Evolutionary conservation across 1,284 basidiomycete species (phyloP).

Genomic region (Schizopora paradoxa): DNA sequence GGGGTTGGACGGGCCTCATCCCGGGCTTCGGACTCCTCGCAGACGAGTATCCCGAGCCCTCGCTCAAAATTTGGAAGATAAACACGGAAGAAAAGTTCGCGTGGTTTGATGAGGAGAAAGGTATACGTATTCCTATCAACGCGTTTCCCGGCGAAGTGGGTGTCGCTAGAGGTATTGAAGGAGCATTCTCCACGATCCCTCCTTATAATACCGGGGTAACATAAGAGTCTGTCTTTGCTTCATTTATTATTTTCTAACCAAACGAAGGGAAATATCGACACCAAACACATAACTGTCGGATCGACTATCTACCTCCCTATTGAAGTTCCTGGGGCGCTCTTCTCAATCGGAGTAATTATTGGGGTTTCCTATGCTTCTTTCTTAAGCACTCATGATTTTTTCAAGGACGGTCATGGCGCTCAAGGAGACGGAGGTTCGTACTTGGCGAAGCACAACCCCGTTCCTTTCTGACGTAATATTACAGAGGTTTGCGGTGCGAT

Average conservation of each 20-base stretch:
- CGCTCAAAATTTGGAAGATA: constrained; percentile 51
- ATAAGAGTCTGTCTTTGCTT: neutral
- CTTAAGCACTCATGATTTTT: neutral
- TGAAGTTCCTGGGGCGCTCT: constrained; percentile 55
- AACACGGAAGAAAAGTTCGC: constrained; percentile 35
- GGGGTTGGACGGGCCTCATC: constrained; percentile 58
- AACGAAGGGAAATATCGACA: constrained; percentile 48
- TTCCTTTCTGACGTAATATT: constrained; percentile 10
- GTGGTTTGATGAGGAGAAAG: constrained; percentile 43
- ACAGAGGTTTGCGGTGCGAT: constrained; percentile 48
- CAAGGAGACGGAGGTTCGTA: constrained; percentile 60
- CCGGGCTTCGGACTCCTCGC: constrained; percentile 54
- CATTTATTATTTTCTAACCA: neutral
- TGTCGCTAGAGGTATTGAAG: constrained; percentile 47
- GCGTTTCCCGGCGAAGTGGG: constrained; percentile 64
- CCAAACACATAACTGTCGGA: constrained; percentile 47
- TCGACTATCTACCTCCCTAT: constrained; percentile 52
- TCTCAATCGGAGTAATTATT: constrained; percentile 50
- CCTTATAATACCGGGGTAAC: constrained; percentile 48
- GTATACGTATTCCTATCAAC: constrained; percentile 42
- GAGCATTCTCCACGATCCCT: constrained; percentile 55
- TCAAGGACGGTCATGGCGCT: constrained; percentile 57
- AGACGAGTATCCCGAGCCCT: constrained; percentile 47
- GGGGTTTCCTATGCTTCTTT: neutral
- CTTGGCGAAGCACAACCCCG: neutral